phyloP scores from a whole-genome alignment of 768 basidiomycete genomes.

The Sporobolomyces roseus region DNA sequence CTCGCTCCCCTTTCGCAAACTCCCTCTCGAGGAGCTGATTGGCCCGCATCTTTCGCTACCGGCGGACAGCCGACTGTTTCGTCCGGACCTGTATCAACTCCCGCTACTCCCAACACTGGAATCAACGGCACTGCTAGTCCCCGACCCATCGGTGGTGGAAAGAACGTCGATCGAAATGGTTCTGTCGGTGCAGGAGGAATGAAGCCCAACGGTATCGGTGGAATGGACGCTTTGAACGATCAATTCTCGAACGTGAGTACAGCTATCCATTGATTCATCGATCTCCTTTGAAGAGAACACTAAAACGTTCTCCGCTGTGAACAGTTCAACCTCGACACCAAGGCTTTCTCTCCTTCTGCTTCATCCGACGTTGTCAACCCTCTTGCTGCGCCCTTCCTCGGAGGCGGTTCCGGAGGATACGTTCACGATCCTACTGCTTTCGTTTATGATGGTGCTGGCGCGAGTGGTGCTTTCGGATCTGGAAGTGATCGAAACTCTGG shows the following conservation, averaged over 20 bases:
- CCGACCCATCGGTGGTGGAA: conserved; percentile 20
- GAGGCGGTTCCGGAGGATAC: conserved; percentile 32
- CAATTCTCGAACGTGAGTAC: conserved; percentile 36
- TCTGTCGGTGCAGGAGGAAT: neutral
- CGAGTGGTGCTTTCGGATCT: conserved; percentile 29
- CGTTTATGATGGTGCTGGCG: conserved; percentile 31
- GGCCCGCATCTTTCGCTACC: conserved; percentile 56
- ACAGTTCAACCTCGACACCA: conserved; percentile 43
- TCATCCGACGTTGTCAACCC: conserved; percentile 28
- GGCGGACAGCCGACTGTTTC: conserved; percentile 52
- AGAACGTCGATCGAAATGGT: neutral
- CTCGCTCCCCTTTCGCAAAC: conserved; percentile 83
- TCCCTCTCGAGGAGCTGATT: conserved; percentile 53
- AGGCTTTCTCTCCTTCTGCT: conserved; percentile 36
- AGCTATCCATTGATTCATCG: too few relatives aligned
- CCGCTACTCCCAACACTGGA: conserved; percentile 25
- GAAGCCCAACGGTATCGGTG: conserved; percentile 19
- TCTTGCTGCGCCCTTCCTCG: conserved; percentile 33
- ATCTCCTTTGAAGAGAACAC: neutral
- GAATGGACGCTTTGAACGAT: conserved; percentile 36
- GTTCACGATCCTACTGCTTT: conserved; percentile 41
- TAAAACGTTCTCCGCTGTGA: neutral
- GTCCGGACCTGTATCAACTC: conserved; percentile 14
- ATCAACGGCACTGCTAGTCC: conserved; percentile 19
- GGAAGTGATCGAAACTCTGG: conserved; percentile 21